phyloP scores from a whole-genome alignment of 768 basidiomycete species.

The Termitomyces sp. region DNA sequence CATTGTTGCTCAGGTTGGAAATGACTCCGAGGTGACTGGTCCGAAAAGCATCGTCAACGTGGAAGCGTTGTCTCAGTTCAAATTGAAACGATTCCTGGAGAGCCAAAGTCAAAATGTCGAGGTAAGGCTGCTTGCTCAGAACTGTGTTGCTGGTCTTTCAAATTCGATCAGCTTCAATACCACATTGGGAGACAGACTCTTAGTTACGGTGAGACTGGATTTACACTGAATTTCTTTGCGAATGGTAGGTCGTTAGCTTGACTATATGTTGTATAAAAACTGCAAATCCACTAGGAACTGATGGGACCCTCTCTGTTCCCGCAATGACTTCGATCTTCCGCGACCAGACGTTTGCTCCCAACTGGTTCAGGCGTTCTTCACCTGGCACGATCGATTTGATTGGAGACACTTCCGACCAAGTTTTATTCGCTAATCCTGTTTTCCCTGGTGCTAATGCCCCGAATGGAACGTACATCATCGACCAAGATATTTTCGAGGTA shows the following conservation, averaged over 20 bases:
- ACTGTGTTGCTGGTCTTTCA: neutral
- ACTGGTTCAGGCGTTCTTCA: constrained; percentile 9
- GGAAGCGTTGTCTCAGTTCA: constrained; percentile 8
- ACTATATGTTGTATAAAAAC: neutral
- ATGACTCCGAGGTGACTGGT: constrained; percentile 12
- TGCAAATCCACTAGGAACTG: constrained; percentile 6
- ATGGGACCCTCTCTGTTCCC: constrained; percentile 6
- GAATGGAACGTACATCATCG: constrained; percentile 8
- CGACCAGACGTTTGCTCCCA: constrained; percentile 11
- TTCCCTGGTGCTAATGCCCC: constrained; percentile 8
- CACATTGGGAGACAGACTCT: constrained; percentile 9
- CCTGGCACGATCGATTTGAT: no score
- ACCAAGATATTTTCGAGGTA: neutral
- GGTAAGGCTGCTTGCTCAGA: neutral
- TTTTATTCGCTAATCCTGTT: no score
- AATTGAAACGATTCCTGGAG: constrained; percentile 9
- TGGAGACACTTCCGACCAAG: no score
- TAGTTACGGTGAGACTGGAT: constrained; percentile 13
- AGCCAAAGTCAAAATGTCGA: constrained; percentile 6
- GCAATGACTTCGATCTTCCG: constrained; percentile 14
- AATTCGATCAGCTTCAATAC: constrained; percentile 10
- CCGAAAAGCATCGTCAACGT: constrained; percentile 11
- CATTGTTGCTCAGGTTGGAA: constrained; percentile 7
- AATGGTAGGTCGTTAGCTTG: constrained; percentile 6
- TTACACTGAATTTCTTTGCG: constrained; percentile 14